A percentile compares a stretch with the other conserved stretches of the same genome.
phyloP scores from a whole-genome alignment of 805 yeast genomes.

The Wickerhamiella qilinensis region DNA sequence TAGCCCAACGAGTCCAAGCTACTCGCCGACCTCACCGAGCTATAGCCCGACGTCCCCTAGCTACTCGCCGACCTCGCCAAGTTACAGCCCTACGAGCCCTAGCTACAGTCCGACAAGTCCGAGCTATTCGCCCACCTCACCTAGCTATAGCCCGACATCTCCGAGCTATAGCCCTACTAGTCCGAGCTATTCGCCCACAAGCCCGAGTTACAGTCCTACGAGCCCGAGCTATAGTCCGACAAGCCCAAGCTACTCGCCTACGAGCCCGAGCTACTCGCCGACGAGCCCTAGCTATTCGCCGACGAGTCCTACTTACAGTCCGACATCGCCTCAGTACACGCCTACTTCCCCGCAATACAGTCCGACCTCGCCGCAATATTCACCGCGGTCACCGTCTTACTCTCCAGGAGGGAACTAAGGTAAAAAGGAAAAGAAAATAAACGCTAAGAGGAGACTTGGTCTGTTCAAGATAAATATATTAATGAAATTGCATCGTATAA shows the following conservation, averaged over 20 bases:
- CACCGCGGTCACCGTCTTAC: not conserved
- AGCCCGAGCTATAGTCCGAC: conserved; percentile 44
- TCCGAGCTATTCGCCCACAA: conserved; percentile 64
- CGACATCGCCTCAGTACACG: not conserved
- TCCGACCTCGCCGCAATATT: not conserved
- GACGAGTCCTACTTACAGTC: conserved; percentile 20
- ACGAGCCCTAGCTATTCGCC: conserved; percentile 56
- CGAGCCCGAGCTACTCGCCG: conserved; percentile 66
- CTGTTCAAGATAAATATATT: too few species aligned
- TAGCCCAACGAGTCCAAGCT: conserved; percentile 47
- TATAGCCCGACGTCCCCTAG: conserved; percentile 52
- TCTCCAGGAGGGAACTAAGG: not conserved
- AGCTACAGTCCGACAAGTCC: conserved; percentile 49
- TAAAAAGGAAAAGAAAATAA: not conserved
- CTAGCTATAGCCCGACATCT: conserved; percentile 40
- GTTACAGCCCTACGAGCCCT: conserved; percentile 68
- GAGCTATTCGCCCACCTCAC: conserved; percentile 51
- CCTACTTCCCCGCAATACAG: not conserved
- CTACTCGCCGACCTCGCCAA: conserved; percentile 50
- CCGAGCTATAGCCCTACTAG: conserved; percentile 65
- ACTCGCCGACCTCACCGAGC: conserved; percentile 39
- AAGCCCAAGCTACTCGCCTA: conserved; percentile 40
- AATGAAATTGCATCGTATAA: too few species aligned
- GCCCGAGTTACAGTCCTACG: conserved; percentile 68
- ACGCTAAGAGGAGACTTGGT: too few species aligned